phyloP scores from a whole-genome alignment of 768 basidiomycete genomes.

The Lactarius sanguifluus region DNA sequence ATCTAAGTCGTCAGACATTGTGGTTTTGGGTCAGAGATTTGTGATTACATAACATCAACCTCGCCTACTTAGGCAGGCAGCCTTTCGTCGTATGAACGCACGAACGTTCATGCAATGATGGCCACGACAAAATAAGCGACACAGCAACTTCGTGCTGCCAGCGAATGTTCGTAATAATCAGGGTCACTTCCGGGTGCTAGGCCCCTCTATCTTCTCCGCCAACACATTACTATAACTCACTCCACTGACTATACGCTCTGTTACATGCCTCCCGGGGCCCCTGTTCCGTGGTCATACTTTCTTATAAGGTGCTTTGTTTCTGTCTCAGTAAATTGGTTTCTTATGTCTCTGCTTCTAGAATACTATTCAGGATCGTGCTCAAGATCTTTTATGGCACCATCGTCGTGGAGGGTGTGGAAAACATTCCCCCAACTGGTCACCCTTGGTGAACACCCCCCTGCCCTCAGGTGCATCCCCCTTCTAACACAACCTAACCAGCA shows the following conservation, averaged over 20 bases:
- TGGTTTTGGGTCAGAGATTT: background rate
- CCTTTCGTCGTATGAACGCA: conserved; percentile 4
- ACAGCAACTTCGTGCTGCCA: background rate
- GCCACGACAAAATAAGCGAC: background rate
- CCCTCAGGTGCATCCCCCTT: background rate
- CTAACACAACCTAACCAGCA: conserved; percentile 44
- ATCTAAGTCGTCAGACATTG: conserved; percentile 43
- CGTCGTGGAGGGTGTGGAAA: conserved; percentile 73
- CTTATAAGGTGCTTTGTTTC: conserved; percentile 55
- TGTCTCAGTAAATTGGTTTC: background rate
- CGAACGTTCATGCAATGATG: conserved; percentile 17
- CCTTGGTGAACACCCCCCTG: conserved; percentile 57
- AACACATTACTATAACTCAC: background rate
- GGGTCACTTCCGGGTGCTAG: background rate
- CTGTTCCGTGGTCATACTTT: conserved; percentile 63
- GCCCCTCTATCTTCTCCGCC: conserved; percentile 3
- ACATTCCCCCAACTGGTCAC: conserved; percentile 67
- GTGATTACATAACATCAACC: conserved; percentile 10
- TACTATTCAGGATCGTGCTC: conserved; percentile 78
- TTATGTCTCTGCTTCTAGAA: conserved; percentile 38
- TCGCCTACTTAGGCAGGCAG: background rate
- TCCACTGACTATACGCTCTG: background rate
- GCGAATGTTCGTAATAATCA: background rate
- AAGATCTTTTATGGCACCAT: conserved; percentile 91
- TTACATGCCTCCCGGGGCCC: conserved; percentile 42